phyloP scores from a whole-genome alignment of 352 stramenopile species.

The Phytophthora parvispora region DNA sequence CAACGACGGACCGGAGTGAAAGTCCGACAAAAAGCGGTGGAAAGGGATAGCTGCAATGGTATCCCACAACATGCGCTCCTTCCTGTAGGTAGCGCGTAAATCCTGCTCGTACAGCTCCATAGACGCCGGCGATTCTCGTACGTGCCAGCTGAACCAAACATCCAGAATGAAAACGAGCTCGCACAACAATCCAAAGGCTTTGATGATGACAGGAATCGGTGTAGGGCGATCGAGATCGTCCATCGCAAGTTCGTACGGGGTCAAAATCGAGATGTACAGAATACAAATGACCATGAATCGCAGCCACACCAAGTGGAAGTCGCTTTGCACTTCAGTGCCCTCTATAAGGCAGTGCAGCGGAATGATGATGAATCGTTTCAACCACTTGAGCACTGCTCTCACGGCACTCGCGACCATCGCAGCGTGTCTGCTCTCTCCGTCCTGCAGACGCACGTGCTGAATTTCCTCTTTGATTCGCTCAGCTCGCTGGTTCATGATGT shows the following conservation, averaged over 20 bases:
- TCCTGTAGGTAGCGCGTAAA: slow-evolving; percentile 41
- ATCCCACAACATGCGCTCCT: slow-evolving; percentile 59
- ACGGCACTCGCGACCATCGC: not conserved
- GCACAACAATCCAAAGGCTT: slow-evolving; percentile 39
- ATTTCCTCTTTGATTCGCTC: slow-evolving; percentile 18
- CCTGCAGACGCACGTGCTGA: slow-evolving; percentile 7
- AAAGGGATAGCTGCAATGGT: slow-evolving; percentile 45
- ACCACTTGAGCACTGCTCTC: not conserved
- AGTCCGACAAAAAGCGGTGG: slow-evolving; percentile 51
- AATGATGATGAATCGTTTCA: not conserved
- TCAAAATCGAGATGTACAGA: slow-evolving; percentile 50
- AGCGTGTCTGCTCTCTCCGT: not conserved
- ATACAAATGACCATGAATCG: slow-evolving; percentile 35
- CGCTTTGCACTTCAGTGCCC: slow-evolving; percentile 50
- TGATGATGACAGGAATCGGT: slow-evolving; percentile 7
- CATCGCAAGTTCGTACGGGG: slow-evolving; percentile 58
- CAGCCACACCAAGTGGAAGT: slow-evolving; percentile 56
- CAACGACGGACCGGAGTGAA: slow-evolving; percentile 37
- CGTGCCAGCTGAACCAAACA: slow-evolving; percentile 57
- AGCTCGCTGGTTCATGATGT: slow-evolving; percentile 36
- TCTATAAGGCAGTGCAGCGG: slow-evolving; percentile 17
- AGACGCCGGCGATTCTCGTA: slow-evolving; percentile 35
- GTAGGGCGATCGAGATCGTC: slow-evolving; percentile 38
- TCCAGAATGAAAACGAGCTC: slow-evolving; percentile 56
- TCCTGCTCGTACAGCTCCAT: slow-evolving; percentile 67